Conservation (phyloP, 2,329 filamentous ascomycete species). For the Stemphylium lycopersici region DNA sequence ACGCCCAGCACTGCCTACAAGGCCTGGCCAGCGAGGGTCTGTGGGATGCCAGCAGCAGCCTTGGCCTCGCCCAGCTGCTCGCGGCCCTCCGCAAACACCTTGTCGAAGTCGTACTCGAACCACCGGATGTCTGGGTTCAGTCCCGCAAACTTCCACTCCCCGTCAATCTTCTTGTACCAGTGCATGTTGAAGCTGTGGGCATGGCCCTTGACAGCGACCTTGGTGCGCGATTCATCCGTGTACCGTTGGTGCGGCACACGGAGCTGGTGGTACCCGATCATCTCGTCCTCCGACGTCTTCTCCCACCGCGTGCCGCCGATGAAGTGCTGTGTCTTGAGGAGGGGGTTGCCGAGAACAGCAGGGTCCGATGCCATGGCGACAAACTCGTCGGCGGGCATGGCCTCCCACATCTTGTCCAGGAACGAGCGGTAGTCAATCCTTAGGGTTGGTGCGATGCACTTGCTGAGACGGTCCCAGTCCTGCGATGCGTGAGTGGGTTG, state of each 20-base stretch:
- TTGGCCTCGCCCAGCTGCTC: conserved; percentile 54
- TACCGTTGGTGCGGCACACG: conserved; percentile 65
- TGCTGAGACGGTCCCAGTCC: conserved; percentile 66
- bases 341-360: conserved; percentile 60
- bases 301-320: conserved; percentile 61
- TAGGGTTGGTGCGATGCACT: conserved; percentile 67
- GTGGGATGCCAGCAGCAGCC: conserved; percentile 49
- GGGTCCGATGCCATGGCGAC: conserved; percentile 59
- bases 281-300: conserved; percentile 56
- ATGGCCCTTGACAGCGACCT: conserved; percentile 61
- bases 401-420: conserved; percentile 62
- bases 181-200: conserved; percentile 61
- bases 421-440: conserved; percentile 71
- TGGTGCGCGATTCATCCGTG: conserved; percentile 54
- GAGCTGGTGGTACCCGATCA: conserved; percentile 63
- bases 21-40: conserved; percentile 11
- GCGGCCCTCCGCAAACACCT: conserved; percentile 58
- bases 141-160: conserved; percentile 65
- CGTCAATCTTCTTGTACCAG: conserved; percentile 64
- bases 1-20: neutral
- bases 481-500: conserved; percentile 16
- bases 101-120: conserved; percentile 63
- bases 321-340: conserved; percentile 64
- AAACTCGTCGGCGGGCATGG: conserved; percentile 62
- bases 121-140: conserved; percentile 61